Conservation (phyloP, 768 basidiomycete genomes). For the Tricholoma terreum region DNA sequence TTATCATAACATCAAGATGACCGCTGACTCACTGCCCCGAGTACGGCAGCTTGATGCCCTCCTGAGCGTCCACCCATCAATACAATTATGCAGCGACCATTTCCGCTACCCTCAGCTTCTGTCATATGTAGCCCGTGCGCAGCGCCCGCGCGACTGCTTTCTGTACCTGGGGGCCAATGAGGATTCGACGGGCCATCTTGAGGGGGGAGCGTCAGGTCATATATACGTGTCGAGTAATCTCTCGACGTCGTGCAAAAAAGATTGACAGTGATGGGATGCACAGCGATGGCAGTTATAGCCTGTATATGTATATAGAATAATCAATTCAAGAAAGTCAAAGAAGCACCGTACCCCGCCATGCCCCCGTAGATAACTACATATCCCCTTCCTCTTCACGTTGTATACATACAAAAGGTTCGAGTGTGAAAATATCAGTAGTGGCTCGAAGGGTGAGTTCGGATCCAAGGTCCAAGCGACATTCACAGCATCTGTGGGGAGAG, state of each 20-base stretch:
- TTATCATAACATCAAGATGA: background rate
- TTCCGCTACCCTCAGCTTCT: slow-evolving; percentile 59
- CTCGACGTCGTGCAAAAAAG: slow-evolving; percentile 70
- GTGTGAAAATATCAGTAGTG: slow-evolving; percentile 55
- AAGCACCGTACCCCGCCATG: slow-evolving; percentile 65
- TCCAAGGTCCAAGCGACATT: slow-evolving; percentile 60
- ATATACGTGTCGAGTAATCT: slow-evolving; percentile 68
- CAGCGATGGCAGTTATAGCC: slow-evolving; percentile 66
- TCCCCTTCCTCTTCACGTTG: slow-evolving; percentile 36
- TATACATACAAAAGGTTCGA: slow-evolving; percentile 56
- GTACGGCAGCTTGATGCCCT: slow-evolving; percentile 68
- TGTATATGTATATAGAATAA: slow-evolving; percentile 20
- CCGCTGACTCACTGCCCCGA: slow-evolving; percentile 51
- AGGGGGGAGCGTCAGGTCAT: slow-evolving; percentile 48
- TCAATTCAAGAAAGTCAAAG: background rate
- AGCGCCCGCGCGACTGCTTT: slow-evolving; percentile 58
- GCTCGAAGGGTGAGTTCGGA: slow-evolving; percentile 43
- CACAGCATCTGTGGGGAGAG: slow-evolving; percentile 31
- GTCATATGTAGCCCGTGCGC: slow-evolving; percentile 64
- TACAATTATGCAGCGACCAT: slow-evolving; percentile 61
- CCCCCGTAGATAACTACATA: slow-evolving; percentile 55
- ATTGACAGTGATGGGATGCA: slow-evolving; percentile 57
- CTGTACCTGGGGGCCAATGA: slow-evolving; percentile 50
- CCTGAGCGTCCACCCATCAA: slow-evolving; percentile 70
- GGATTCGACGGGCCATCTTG: slow-evolving; percentile 45